Conservation (phyloP, 202 grass and related monocot genomes). For the Hordeum pubiflorum region DNA sequence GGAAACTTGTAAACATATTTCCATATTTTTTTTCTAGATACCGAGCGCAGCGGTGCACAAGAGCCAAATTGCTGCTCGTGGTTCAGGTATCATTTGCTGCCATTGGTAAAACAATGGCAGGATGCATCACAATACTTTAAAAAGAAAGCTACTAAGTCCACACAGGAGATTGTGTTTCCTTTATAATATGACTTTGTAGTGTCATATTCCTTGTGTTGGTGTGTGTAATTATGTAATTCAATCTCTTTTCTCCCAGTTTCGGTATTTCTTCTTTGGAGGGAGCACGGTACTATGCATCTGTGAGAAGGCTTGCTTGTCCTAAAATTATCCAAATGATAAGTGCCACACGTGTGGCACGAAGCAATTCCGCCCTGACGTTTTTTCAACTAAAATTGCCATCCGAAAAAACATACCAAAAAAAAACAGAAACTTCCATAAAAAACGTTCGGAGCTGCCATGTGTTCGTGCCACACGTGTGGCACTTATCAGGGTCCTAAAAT, state of each 20-base stretch:
- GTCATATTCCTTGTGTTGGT: not conserved
- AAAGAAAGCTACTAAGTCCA: constrained; percentile 50
- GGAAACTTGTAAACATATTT: no score
- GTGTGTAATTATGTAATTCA: not conserved
- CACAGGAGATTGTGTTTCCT: constrained; percentile 84
- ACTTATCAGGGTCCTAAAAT: no score
- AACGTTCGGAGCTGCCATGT: no score
- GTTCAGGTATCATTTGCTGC: constrained; percentile 80
- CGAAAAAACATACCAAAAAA: no score
- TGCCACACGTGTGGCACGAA: no score
- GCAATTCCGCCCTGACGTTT: no score
- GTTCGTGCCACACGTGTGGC: no score
- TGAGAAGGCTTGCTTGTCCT: constrained; percentile 49
- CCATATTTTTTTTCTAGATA: no score
- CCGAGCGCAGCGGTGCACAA: no score
- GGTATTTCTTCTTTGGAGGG: constrained; percentile 94
- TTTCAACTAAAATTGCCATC: no score
- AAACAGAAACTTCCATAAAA: no score
- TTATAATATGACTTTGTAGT: not conserved
- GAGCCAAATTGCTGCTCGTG: not conserved
- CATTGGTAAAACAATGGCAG: constrained; percentile 94
- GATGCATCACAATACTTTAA: constrained; percentile 78
- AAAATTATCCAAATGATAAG: no score
- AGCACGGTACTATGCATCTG: constrained; percentile 87
- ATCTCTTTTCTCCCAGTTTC: constrained; percentile 49